Evolutionary conservation across 805 yeast species (phyloP).

Genomic region (Candida sphagnicola): DNA sequence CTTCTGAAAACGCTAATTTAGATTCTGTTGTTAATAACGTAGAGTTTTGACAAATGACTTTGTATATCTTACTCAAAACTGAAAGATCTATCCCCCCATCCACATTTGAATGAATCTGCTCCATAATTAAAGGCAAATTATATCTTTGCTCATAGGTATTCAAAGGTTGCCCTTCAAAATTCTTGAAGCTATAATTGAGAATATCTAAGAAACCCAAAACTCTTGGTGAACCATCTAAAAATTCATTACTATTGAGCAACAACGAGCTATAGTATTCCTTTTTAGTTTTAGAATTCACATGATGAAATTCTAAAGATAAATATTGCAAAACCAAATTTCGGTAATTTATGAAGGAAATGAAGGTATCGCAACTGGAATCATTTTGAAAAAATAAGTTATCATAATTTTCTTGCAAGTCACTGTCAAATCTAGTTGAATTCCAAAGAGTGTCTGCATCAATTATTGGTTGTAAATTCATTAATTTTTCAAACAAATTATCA

Average conservation of each 20-base stretch:
- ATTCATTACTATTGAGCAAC: constrained; percentile 49
- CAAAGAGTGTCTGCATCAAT: constrained; percentile 54
- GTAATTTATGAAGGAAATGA: constrained; percentile 57
- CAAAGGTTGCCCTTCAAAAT: constrained; percentile 40
- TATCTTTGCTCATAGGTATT: constrained; percentile 22
- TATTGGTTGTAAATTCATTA: constrained; percentile 51
- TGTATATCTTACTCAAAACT: constrained; percentile 22
- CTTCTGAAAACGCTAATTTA: constrained; percentile 19
- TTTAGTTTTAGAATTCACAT: constrained; percentile 49
- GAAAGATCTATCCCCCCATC: constrained; percentile 37
- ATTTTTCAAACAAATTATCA: constrained; percentile 44
- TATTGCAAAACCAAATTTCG: constrained; percentile 62
- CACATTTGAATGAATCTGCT: constrained; percentile 19
- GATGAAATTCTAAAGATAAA: constrained; percentile 70
- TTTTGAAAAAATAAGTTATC: constrained; percentile 32
- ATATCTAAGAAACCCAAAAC: constrained; percentile 68
- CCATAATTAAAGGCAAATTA: constrained; percentile 32
- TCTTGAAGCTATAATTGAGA: constrained; percentile 50
- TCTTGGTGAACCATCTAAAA: constrained; percentile 59
- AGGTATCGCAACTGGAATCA: constrained; percentile 42
- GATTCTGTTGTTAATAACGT: constrained; percentile 15
- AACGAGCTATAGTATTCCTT: constrained; percentile 48
- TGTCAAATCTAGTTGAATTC: constrained; percentile 43
- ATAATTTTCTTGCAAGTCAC: constrained; percentile 26
- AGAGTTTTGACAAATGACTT: constrained; percentile 18